Evolutionary conservation across 768 basidiomycete species (phyloP), one percentile per base, ranked within the genome.

Genomic region (Auricularia heimuer): DNA sequence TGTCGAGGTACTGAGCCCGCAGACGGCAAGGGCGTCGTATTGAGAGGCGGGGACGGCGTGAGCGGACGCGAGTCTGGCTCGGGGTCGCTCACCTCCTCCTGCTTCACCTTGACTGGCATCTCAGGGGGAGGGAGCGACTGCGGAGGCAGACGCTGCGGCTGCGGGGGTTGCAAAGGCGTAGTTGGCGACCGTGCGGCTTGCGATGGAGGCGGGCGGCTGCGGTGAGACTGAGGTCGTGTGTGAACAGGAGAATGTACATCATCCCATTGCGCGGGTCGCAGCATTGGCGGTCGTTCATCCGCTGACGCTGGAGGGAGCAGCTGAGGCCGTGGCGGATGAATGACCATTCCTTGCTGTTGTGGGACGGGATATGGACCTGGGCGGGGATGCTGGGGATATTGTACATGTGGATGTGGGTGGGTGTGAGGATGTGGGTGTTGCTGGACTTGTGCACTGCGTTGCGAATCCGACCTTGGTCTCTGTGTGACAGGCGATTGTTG

Each of bases 211-310:
- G 21, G 83, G 87, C 77, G 90, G 90, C 37, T 89, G 89, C 35
- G 85, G 75, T 1, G 88, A 83, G 3, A 89, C 90, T 0, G 89
- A 90, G 69, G 39, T 42, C 39, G 39, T 42, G 39, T 42, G 12
- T 42, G 39, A 8, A 42, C 39, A 42, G 39, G 39, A 42, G 39
- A 42, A 2, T 42, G 39, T 42, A 14, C 39, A 91, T 84, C 0
- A 88, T 89, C 33, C 89, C 89, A 68, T 90, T 89, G 3, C 83
- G 82, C 54, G 56, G 65, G 69, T 85, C 77, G 47, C 79, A 77
- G 8, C 80, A 82, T 39, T 79, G 75, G 6, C 81, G 83, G 18
- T 85, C 82, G 69, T 89, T 90, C 29, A 64, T 18, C 18, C 7
- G 34, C 11, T 34, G 54, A 58, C 21, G 34, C 24, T 34, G 54